These are phyloP conservation scores for Paramecium sonneborni DNA, from an alignment of 73 alveolate species.

Conservation along the genomic window DNA sequence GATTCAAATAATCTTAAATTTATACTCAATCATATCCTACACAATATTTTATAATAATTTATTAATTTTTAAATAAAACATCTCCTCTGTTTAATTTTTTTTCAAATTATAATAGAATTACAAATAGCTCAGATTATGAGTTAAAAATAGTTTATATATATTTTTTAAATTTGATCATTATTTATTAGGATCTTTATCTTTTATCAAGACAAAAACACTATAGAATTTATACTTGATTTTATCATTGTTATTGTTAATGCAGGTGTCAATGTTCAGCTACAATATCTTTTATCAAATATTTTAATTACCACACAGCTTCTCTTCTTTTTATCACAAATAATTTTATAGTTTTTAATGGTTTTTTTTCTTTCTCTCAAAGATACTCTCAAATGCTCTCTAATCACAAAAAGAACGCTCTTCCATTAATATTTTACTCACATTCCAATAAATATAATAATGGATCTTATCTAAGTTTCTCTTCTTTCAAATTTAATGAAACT, in stretches of 20 bases:
- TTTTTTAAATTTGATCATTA: no score
- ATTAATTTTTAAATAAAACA: constrained; percentile 80
- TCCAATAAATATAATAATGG: background rate
- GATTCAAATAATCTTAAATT: background rate
- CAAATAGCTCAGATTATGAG: no score
- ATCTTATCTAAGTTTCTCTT: background rate
- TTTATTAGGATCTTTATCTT: no score
- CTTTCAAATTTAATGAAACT: background rate
- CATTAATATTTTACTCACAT: constrained; percentile 7
- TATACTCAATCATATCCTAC: constrained; percentile 9
- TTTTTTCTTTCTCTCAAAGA: background rate
- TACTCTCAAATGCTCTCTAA: background rate
- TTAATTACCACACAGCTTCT: no score
- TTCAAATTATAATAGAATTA: no score
- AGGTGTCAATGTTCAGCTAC: constrained; percentile 11
- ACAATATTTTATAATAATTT: constrained; percentile 75
- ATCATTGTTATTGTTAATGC: background rate
- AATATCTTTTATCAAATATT: no score
- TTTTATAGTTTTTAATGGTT: background rate
- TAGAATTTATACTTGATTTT: background rate
- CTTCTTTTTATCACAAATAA: constrained; percentile 1
- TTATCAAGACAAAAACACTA: background rate
- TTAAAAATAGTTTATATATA: no score
- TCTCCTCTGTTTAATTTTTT: constrained; percentile 78
- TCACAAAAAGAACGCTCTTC: constrained; percentile 12